Conservation (phyloP, 2,329 filamentous ascomycete species). For the Cordyceps fumosorosea region DNA sequence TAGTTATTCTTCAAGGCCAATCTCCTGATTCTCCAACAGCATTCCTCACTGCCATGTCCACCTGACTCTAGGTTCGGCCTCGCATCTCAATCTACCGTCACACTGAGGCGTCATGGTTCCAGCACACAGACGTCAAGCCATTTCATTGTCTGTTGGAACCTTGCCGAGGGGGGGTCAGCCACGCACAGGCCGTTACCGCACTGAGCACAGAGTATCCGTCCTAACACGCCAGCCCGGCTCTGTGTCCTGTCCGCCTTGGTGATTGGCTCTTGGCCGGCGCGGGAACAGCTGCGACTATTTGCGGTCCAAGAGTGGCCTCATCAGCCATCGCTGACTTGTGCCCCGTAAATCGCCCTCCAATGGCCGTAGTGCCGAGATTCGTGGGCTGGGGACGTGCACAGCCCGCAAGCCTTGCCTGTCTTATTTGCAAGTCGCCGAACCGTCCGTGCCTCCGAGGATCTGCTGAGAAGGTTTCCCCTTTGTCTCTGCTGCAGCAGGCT, state of each 20-base stretch:
- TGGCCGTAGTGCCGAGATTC: conserved; percentile 13
- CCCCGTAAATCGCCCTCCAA: conserved; percentile 6
- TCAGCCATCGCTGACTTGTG: neutral
- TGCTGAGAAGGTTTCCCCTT: neutral
- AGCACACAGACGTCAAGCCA: conserved; percentile 7
- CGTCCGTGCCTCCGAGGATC: conserved; percentile 6
- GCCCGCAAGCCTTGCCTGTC: neutral
- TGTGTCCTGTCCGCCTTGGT: neutral
- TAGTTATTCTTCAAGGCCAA: neutral
- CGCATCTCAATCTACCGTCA: conserved; percentile 12
- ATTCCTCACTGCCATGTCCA: neutral
- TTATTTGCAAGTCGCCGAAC: neutral
- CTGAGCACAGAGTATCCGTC: too few species aligned
- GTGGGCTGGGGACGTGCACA: conserved; percentile 5
- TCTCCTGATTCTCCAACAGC: neutral
- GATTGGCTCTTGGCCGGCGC: conserved; percentile 3
- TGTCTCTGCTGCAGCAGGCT: neutral
- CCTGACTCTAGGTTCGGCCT: neutral
- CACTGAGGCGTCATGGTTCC: conserved; percentile 6
- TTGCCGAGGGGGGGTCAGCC: neutral
- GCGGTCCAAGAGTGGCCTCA: neutral
- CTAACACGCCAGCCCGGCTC: neutral
- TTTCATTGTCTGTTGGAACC: conserved; percentile 1
- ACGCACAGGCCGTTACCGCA: conserved; percentile 4
- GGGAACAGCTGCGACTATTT: conserved; percentile 7